Percentiles rank a stretch among this genome's conserved stretches.
Evolutionary conservation across 2,329 filamentous ascomycete genomes (phyloP).

Genomic region (Didymellaceae sp.): DNA sequence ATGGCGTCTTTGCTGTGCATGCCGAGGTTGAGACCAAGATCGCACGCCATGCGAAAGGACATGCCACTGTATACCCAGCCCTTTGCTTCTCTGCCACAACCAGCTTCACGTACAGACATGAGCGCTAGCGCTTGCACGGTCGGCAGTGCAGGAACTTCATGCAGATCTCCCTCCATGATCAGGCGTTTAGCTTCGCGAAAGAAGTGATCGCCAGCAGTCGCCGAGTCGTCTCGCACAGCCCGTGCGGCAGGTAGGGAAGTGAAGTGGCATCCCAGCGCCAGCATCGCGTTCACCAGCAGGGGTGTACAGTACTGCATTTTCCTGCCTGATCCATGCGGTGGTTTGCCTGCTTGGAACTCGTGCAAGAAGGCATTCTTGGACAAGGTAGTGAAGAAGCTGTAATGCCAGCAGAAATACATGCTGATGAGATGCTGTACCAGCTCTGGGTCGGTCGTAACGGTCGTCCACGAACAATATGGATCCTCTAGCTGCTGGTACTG

Average conservation of each 20-base stretch:
- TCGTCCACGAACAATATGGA: conserved; percentile 84
- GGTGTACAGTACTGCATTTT: conserved; percentile 83
- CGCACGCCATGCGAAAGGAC: conserved; percentile 96
- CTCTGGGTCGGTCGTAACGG: conserved; percentile 78
- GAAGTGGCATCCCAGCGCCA: conserved; percentile 92
- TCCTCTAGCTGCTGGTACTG: conserved; percentile 64
- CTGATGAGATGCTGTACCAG: conserved; percentile 87
- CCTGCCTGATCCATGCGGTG: conserved; percentile 55
- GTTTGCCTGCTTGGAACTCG: conserved; percentile 78
- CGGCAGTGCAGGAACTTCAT: conserved; percentile 84
- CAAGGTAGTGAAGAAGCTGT: conserved; percentile 91
- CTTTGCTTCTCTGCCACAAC: conserved; percentile 90
- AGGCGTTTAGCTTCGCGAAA: conserved; percentile 91
- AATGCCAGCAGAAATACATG: conserved; percentile 99
- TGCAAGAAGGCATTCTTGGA: conserved; percentile 86
- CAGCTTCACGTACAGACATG: conserved; percentile 96
- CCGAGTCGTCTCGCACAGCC: conserved; percentile 72
- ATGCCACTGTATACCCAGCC: conserved; percentile 99
- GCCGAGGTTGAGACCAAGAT: conserved; percentile 86
- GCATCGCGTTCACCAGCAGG: conserved; percentile 89
- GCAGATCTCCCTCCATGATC: conserved; percentile 89
- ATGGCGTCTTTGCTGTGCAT: conserved; percentile 64
- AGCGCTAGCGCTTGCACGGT: conserved; percentile 92
- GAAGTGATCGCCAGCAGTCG: conserved; percentile 93
- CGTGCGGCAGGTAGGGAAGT: conserved; percentile 77